Base-by-base conservation (phyloP, 768 basidiomycete genomes). In the Suillus sp. region DNA sequence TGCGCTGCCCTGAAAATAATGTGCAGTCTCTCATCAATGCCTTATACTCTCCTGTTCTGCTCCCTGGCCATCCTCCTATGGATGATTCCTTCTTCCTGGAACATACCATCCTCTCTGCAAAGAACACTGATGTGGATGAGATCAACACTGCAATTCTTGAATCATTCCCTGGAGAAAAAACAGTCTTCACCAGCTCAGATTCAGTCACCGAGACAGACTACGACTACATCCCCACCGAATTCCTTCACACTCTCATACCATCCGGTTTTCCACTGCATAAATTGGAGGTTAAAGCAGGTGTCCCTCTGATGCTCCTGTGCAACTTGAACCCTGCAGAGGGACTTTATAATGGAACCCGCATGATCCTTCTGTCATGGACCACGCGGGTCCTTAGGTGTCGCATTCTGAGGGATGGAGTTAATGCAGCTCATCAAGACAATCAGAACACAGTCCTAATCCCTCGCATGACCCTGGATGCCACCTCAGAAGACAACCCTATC, bases 281-380 rank as follows among this genome's bases (percentile, higher is more conserved):
- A n/a, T 66, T 81, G 1, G 60, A 64, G 4, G 62, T 81, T 34
- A 74, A 80, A 62, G 20, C 68, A 64, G 72, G 75, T 55, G 67
- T 67, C n/a, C 72, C 79, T 5, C 51, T 84, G 0, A 83, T 84
- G 63, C 65, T 84, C 0, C 68, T 85, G 0, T 58, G 79, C 0
- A 84, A 86, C 66, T 67, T 85, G 20, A 67, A 72, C 54, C 77
- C 80, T 5, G 16, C 59, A 0, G 47, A 69, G 30, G 78, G 80
- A 0, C 66, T 81, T 0, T 81, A 75, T 64, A 80, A 81, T 75
- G 81, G 80, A 1, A 77, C 78, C 0, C 27, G 73, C 0, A 54
- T 72, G 48, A 59, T 50, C 1, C 16, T 71, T 16, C 61, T 61
- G n/a, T 65, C 30, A 58, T 70, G 70, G 59, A 72, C 62, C 27